Evolutionary conservation across 176 grass and related monocot species (phyloP), one percentile per base, ranked within the genome.

Genomic region (Rhynchospora pubera): DNA sequence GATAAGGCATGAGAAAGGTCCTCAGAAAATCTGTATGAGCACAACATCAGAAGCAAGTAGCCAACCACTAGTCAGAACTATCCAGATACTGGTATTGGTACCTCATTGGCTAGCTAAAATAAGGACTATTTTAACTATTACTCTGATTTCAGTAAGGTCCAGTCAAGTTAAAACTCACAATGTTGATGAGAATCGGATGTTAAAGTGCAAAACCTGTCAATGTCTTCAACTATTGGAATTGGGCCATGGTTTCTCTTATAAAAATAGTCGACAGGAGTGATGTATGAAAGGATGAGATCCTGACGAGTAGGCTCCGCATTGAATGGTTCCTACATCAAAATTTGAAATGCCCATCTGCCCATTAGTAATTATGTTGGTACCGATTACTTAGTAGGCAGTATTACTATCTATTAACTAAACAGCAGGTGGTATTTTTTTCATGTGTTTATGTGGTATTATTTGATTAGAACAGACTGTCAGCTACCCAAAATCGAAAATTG

Each of bases 201-300:
- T 87, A 3, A 5, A 71, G 43, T 44, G 81, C 30, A 72, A 68
- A 65, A 95, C 96, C 90, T 94, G 52, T 85, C 75, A 34, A 95
- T 86, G 81, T 99, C 87, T 79, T 99, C 84, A 1, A 95, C 77
- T 79, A 91, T 91, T 5, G 96, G 96, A 66, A 99, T 99, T 18
- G 96, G 92, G 59, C 92, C 96, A 90, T 99, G 96, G 66, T 93
- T 99, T 83, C 96, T 95, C 92, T 99, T 99, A 82, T 91, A 93
- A 79, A 99, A 99, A 59, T 93, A 99, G 69, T 99, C 96, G 13
- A 95, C 89, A 5, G 92, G 89, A 28, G 96, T 99, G 70, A 99
- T 88, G 83, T 93, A 99, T 44, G 96, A 95, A 47, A 68, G 62
- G 7, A 95, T 75, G 45, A 95, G 70, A 9, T 87, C 87, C 43